phyloP scores from a whole-genome alignment of 1,284 basidiomycete species.

The Irpex sp. region DNA sequence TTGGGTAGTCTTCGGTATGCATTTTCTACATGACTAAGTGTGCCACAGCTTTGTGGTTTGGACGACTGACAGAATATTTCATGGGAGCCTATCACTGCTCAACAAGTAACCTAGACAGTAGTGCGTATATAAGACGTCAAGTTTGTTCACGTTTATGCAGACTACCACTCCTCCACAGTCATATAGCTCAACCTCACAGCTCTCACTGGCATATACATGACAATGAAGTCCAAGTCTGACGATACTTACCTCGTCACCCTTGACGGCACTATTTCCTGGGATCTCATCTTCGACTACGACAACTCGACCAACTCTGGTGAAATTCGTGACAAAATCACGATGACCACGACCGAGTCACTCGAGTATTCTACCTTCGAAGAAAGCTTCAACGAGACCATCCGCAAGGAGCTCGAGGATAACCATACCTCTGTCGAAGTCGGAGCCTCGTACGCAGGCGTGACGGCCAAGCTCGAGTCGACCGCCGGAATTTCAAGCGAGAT shows the following conservation, averaged over 20 bases:
- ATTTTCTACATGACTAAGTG: no score
- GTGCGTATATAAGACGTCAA: no score
- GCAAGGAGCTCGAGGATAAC: background rate
- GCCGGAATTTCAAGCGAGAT: background rate
- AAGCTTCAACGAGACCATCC: background rate
- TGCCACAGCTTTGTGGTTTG: no score
- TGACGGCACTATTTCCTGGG: background rate
- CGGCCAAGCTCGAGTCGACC: background rate
- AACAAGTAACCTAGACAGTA: no score
- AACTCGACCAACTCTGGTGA: background rate
- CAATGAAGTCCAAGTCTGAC: background rate
- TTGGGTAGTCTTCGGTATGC: no score
- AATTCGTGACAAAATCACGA: background rate
- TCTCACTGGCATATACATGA: no score
- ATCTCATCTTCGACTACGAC: slow-evolving; percentile 1
- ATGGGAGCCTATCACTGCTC: no score
- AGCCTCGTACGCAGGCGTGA: background rate
- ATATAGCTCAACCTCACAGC: no score
- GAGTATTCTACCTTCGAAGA: background rate
- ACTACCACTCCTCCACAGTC: no score
- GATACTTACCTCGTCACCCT: background rate
- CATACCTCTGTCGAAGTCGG: background rate
- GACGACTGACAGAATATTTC: no score
- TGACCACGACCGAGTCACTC: background rate
- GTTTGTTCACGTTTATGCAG: no score